These are phyloP conservation scores for Lathyrus oleraceus DNA, from an alignment of 306 rosid species.

Conservation along the genomic window DNA sequence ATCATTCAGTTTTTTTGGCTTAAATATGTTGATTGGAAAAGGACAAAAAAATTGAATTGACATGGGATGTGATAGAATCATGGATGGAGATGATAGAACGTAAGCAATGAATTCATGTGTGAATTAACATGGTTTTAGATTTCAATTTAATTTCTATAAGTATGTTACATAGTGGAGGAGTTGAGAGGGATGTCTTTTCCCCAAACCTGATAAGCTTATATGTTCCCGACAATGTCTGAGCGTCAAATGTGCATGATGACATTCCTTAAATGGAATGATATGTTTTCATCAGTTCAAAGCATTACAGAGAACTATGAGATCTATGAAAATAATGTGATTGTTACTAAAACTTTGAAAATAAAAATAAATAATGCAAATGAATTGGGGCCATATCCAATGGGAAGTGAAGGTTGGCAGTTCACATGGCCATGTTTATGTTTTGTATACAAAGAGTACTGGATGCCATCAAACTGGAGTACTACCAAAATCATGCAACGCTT, in stretches of 20 bases:
- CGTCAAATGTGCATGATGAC: slow-evolving; percentile 69
- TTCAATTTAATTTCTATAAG: slow-evolving; percentile 42
- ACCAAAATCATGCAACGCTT: slow-evolving; percentile 47
- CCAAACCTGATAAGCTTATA: slow-evolving; percentile 60
- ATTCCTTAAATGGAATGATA: slow-evolving; percentile 57
- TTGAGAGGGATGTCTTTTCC: slow-evolving; percentile 44
- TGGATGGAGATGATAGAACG: slow-evolving; percentile 45
- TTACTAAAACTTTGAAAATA: not conserved
- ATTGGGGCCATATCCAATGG: slow-evolving; percentile 33
- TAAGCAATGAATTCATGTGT: slow-evolving; percentile 49
- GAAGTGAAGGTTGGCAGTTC: slow-evolving; percentile 40
- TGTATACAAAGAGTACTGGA: slow-evolving; percentile 32
- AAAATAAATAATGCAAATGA: not conserved
- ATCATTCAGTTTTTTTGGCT: not conserved
- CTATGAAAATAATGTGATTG: slow-evolving; percentile 15
- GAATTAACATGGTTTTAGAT: slow-evolving; percentile 44
- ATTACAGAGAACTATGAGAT: slow-evolving; percentile 45
- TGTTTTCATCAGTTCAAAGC: slow-evolving; percentile 46
- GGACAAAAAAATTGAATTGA: slow-evolving; percentile 27
- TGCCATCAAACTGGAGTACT: slow-evolving; percentile 47
- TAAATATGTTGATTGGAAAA: slow-evolving; percentile 30
- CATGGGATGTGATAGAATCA: slow-evolving; percentile 38
- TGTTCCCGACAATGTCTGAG: slow-evolving; percentile 89
- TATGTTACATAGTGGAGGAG: slow-evolving; percentile 37
- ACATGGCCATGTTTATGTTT: slow-evolving; percentile 41